phyloP scores from a whole-genome alignment of 2,329 filamentous ascomycete species.

The Colletotrichum sp. region DNA sequence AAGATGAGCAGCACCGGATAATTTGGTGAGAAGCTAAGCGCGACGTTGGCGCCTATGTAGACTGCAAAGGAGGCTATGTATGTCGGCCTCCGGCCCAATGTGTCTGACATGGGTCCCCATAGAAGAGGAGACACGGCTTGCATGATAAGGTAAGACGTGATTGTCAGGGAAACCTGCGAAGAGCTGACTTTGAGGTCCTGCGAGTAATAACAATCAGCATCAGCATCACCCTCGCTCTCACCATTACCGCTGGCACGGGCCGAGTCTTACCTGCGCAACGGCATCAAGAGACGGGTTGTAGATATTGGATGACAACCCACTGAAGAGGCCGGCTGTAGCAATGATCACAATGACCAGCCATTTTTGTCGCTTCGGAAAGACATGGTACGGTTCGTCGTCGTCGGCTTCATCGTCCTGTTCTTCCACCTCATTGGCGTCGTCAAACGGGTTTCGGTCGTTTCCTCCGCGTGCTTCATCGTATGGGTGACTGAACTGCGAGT shows the following conservation, averaged over 20 bases:
- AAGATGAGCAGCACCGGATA: slow-evolving; percentile 49
- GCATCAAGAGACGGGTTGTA: slow-evolving; percentile 51
- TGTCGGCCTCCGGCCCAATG: slow-evolving; percentile 46
- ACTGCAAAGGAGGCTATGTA: slow-evolving; percentile 51
- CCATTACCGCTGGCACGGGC: neutral
- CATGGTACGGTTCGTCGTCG: slow-evolving; percentile 29
- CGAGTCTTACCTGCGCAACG: slow-evolving; percentile 35
- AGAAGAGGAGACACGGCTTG: slow-evolving; percentile 55
- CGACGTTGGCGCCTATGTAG: slow-evolving; percentile 52
- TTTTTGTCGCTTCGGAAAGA: slow-evolving; percentile 45
- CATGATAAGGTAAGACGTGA: slow-evolving; percentile 54
- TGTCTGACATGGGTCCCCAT: slow-evolving; percentile 54
- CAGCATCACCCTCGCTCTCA: neutral
- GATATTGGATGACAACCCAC: slow-evolving; percentile 56
- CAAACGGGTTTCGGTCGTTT: slow-evolving; percentile 1
- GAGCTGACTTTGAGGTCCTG: slow-evolving; percentile 34
- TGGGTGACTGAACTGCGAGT: neutral
- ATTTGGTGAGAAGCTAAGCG: slow-evolving; percentile 46
- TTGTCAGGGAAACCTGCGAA: slow-evolving; percentile 40
- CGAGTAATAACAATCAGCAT: neutral
- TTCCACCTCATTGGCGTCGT: neutral
- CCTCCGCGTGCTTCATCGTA: neutral
- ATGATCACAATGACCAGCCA: slow-evolving; percentile 53
- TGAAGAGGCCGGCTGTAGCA: slow-evolving; percentile 56
- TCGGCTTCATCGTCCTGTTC: neutral